Base-by-base conservation (phyloP, 805 yeast genomes). In the Saccharomyces cerevisiae region DNA sequence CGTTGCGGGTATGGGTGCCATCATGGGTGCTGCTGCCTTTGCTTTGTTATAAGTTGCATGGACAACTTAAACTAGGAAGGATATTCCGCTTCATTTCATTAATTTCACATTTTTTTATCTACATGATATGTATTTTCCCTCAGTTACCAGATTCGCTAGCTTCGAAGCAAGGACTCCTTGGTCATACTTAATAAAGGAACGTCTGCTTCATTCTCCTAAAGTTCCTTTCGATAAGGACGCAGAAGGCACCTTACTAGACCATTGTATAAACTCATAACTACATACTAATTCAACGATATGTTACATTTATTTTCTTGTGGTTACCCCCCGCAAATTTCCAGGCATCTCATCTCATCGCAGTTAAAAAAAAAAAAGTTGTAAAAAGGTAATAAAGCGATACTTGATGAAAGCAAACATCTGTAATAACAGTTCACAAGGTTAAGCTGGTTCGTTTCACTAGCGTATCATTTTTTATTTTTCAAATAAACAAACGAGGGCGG, bases 11-110 rank as follows among this genome's bases (percentile, higher is more conserved):
- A 30, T 46, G 31, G 51, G 49, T 27, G 53, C 50, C 43, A 47
- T 58, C 48, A 61, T 61, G 30, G 70, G 63, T 48, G 59, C 57
- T 49, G 55, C 53, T 28, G 54, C 51, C 51, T 46, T 54, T 55
- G 61, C 68, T 49, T 54, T 67, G 51, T 52, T 66, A 58, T 65
- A 60, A 59, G 48, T 41, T 43, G 24, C 24, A 17, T 8, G 11
- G 17, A 4, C 11, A n/a, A 36, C 17, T 36, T 17, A 6, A 36
- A 32, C 17, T n/a, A 32, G n/a, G 13, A 32, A 32, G 8, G 43
- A 36, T 36, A 36, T 21, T 24, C 43, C 4, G 22, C 11, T 17
- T 11, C 17, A 17, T 3, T 14, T 24, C 24, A 36, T 21, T 21
- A 21, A 17, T 36, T 36, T 36, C 6, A 6, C 24, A 14, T 10